Evolutionary conservation across 495 filamentous ascomycete genomes (phyloP).

Genomic region (Aspergillus homomorphus): DNA sequence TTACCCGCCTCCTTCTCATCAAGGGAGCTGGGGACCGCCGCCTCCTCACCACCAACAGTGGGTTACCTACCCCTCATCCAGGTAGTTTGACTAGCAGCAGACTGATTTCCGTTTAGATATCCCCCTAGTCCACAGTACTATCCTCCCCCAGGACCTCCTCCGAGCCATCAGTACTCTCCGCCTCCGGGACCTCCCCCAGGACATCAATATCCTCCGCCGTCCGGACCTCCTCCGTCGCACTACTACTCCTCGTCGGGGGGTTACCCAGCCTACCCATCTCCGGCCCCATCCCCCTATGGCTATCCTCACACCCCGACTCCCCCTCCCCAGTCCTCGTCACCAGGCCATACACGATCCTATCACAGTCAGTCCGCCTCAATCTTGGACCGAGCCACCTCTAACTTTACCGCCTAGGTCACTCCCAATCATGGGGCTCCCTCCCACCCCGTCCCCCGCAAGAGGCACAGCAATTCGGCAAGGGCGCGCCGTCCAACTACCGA

Average conservation of each 20-base stretch:
- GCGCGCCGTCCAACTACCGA: constrained; percentile 72
- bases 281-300: constrained; percentile 17
- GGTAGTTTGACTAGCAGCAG: constrained; percentile 2
- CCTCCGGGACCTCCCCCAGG: constrained; percentile 8
- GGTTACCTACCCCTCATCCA: not conserved
- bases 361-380: constrained; percentile 9
- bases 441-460: constrained; percentile 40
- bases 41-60: constrained; percentile 18
- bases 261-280: constrained; percentile 10
- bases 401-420: constrained; percentile 7
- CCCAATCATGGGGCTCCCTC: constrained; percentile 22
- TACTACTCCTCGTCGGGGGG: constrained; percentile 4
- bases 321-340: constrained; percentile 17
- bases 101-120: not conserved
- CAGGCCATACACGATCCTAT: constrained; percentile 12
- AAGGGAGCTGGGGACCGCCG: constrained; percentile 18
- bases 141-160: not conserved
- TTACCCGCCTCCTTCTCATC: constrained; percentile 20
- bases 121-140: not conserved
- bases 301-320: constrained; percentile 17
- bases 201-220: constrained; percentile 22
- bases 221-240: constrained; percentile 13
- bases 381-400: not conserved
- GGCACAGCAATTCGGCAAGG: constrained; percentile 62
- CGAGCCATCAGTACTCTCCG: constrained; percentile 19